Evolutionary conservation across 208 protist species (phyloP), one percentile per base, ranked within the genome.

Genomic region (Trypanosoma brucei): DNA sequence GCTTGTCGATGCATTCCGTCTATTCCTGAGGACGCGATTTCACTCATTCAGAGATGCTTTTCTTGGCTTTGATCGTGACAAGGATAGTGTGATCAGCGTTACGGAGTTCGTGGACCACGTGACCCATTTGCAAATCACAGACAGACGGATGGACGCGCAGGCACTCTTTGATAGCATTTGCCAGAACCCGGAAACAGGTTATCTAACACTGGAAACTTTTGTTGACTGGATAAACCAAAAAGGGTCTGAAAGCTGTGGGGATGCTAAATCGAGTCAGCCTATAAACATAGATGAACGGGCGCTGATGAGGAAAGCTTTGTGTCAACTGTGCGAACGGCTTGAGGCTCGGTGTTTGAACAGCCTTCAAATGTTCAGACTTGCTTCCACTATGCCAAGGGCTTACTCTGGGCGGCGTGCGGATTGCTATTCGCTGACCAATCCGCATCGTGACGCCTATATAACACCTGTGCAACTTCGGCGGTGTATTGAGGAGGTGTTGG

Each of bases 401-500:
- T 92, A 93, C 65, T 60, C 75, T 11, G 76, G 75, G 31, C 75
- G 78, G 4, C 65, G 81, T 13, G 78, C 79, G 2, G 81, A 93
- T 51, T 70, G 95, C 38, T 75, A 84, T 53, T 79, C 81, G 8
- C 62, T 97, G 53, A 80, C 79, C 48, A 93, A 94, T 65, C 79
- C 81, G 8, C 65, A 79, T 22, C 74, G 78, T 42, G 92, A 97
- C 59, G 77, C 88, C 39, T 58, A 81, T 65, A 79, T 97, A 51
- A 92, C 87, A 0, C 88, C 86, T 5, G 81, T 93, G 60, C 88
- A 97, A 65, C 72, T 97, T 53, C 86, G 87, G 34, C 84, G 87
- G 48, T 94, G 89, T 59, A 73, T 94, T 46, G 81, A 85, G 61
- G 86, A 94, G 62, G 74, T 93, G 3, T 74, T 97, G 22, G 80